Conservation (phyloP, 202 grass and related monocot genomes). For the Cymbopogon flexuosus region DNA sequence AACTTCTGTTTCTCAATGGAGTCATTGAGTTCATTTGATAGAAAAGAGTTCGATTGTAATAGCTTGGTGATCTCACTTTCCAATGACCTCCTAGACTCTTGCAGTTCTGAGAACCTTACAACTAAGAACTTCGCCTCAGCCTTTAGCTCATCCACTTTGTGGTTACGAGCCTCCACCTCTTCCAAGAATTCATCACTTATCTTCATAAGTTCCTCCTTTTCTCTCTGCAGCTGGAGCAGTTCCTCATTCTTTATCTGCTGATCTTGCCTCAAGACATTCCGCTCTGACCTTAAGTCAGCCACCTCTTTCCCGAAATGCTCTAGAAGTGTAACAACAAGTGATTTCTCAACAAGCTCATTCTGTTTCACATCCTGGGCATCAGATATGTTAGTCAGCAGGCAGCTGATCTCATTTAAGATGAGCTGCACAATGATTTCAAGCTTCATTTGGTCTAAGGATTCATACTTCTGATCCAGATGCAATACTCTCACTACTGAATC, state of each 20-base stretch:
- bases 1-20: constrained; percentile 42
- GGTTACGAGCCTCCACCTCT: constrained; percentile 55
- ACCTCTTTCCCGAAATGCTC: constrained; percentile 81
- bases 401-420: constrained; percentile 72
- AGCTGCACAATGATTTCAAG: constrained; percentile 73
- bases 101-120: constrained; percentile 66
- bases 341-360: constrained; percentile 78
- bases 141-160: constrained; percentile 53
- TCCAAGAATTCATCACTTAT: constrained; percentile 54
- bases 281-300: constrained; percentile 61
- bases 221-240: constrained; percentile 42
- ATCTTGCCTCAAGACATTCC: constrained; percentile 54
- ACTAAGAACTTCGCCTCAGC: constrained; percentile 66
- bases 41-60: constrained; percentile 53
- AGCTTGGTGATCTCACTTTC: constrained; percentile 71
- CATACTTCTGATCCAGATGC: constrained; percentile 66
- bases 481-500: constrained; percentile 46
- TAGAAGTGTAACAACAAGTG: constrained; percentile 77
- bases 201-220: constrained; percentile 49
- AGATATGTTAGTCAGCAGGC: constrained; percentile 49
- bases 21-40: constrained; percentile 56
- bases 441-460: constrained; percentile 60
- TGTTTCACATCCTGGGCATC: constrained; percentile 78
- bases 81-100: constrained; percentile 58
- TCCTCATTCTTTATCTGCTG: constrained; percentile 44